phyloP scores from a whole-genome alignment of 2,329 filamentous ascomycete species.

The Parastagonospora avenae region DNA sequence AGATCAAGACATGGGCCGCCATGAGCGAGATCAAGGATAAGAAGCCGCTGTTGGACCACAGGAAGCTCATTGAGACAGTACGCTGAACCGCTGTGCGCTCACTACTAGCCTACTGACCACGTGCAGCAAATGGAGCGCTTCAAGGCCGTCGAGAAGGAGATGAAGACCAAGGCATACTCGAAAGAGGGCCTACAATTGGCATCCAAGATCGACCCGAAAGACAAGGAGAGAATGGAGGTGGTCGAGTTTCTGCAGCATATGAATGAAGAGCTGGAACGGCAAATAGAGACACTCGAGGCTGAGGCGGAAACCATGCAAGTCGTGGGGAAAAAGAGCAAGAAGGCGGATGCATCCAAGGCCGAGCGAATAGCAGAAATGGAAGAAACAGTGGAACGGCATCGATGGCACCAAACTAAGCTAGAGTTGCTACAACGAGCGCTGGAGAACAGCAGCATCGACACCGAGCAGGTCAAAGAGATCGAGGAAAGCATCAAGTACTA shows the following conservation, averaged over 20 bases:
- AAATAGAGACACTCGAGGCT: slow-evolving; percentile 91
- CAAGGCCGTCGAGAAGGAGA: slow-evolving; percentile 99
- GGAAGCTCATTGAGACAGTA: slow-evolving; percentile 97
- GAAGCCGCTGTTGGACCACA: slow-evolving; percentile 88
- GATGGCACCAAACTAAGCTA: slow-evolving; percentile 93
- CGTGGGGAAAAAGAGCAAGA: slow-evolving; percentile 94
- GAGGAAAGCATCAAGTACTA: slow-evolving; percentile 96
- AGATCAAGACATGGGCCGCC: slow-evolving; percentile 99
- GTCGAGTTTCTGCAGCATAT: slow-evolving; percentile 83
- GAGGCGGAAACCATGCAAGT: slow-evolving; percentile 81
- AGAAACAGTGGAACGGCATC: slow-evolving; percentile 84
- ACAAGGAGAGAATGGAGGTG: slow-evolving; percentile 89
- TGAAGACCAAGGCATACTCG: slow-evolving; percentile 99
- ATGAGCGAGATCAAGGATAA: slow-evolving; percentile 99
- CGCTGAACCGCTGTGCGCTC: slow-evolving; percentile 31
- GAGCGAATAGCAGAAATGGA: slow-evolving; percentile 90
- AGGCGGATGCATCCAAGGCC: slow-evolving; percentile 74
- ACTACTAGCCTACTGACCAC: slow-evolving; percentile 35
- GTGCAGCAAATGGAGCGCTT: slow-evolving; percentile 97
- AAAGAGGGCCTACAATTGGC: slow-evolving; percentile 95
- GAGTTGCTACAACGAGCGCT: slow-evolving; percentile 88
- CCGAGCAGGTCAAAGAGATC: slow-evolving; percentile 82
- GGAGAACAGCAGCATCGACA: slow-evolving; percentile 90
- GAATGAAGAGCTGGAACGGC: slow-evolving; percentile 91
- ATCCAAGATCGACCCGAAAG: slow-evolving; percentile 93